A percentile compares a stretch with the other conserved stretches of the same genome.
Evolutionary conservation across 108 stramenopile species (phyloP).

Genomic region (Schizochytrium sp.): DNA sequence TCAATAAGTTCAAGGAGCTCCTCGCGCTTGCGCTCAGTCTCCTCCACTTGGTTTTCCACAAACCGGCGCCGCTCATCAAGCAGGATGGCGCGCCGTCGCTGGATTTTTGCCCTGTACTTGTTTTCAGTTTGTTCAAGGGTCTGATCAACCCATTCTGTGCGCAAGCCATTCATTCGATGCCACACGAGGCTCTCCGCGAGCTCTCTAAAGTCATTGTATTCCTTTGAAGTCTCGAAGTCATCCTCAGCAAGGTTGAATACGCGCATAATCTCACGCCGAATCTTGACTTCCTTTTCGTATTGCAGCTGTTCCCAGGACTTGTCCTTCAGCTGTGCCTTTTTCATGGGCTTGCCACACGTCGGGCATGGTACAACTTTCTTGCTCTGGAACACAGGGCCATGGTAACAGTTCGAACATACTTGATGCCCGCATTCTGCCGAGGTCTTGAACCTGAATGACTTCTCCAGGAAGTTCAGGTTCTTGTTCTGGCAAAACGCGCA

Average conservation of each 20-base stretch:
- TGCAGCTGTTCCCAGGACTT: constrained; percentile 49
- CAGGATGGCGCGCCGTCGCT: constrained; percentile 8
- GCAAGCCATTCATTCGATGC: neutral
- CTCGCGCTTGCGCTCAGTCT: constrained; percentile 21
- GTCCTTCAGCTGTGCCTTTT: constrained; percentile 52
- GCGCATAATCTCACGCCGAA: constrained; percentile 22
- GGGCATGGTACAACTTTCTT: constrained; percentile 45
- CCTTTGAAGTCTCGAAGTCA: neutral
- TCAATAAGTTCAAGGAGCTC: constrained; percentile 28
- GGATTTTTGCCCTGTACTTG: constrained; percentile 15
- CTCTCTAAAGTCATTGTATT: constrained; percentile 18
- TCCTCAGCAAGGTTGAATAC: constrained; percentile 35
- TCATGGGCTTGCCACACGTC: constrained; percentile 29
- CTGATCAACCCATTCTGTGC: constrained; percentile 21
- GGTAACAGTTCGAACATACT: constrained; percentile 13
- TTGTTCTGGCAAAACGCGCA: constrained; percentile 53
- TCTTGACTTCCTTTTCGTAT: constrained; percentile 44
- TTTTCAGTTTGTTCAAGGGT: neutral
- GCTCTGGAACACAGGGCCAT: constrained; percentile 26
- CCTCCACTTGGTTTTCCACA: constrained; percentile 10
- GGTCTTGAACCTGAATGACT: constrained; percentile 48
- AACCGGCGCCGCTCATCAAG: constrained; percentile 17
- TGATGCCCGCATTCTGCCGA: constrained; percentile 49
- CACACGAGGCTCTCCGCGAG: constrained; percentile 27
- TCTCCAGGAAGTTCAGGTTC: constrained; percentile 55